These are phyloP conservation scores for Leishmania guyanensis DNA, from an alignment of 208 protist genomes.

Conservation along the genomic window DNA sequence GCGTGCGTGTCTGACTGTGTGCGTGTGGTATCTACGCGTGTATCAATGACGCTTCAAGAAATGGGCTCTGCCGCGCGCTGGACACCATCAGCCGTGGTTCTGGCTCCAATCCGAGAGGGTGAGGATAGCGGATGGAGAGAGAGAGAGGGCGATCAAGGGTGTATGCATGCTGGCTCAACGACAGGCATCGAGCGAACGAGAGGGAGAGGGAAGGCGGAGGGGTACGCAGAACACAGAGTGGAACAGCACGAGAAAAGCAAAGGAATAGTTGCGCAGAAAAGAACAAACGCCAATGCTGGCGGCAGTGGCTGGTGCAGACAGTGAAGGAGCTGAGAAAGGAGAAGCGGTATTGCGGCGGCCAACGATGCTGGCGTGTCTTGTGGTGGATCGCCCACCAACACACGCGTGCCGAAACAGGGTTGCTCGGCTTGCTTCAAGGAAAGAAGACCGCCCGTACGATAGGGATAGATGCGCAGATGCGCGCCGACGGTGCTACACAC, in stretches of 20 bases:
- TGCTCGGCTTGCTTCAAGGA: background rate
- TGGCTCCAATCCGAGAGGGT: background rate
- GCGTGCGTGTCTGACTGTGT: background rate
- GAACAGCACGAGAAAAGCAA: background rate
- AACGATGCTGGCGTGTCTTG: background rate
- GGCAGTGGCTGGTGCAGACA: background rate
- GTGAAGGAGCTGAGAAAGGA: background rate
- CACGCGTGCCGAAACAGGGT: background rate
- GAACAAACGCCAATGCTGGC: background rate
- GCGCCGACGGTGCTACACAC: background rate
- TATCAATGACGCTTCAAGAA: background rate
- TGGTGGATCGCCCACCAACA: background rate
- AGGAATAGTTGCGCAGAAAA: background rate
- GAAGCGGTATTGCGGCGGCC: background rate
- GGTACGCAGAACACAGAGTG: background rate
- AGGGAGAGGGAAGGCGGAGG: background rate
- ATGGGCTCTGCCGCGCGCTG: background rate
- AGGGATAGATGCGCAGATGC: background rate
- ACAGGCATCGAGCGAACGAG: background rate
- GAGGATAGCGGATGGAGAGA: background rate
- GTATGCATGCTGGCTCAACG: background rate
- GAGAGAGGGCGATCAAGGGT: background rate
- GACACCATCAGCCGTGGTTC: background rate
- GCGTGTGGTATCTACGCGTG: background rate
- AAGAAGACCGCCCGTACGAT: background rate